Percentiles rank a stretch among this genome's conserved stretches.
These are phyloP conservation scores for Torulaspora pretoriensis DNA, from an alignment of 1,139 yeast species.

Conservation along the genomic window DNA sequence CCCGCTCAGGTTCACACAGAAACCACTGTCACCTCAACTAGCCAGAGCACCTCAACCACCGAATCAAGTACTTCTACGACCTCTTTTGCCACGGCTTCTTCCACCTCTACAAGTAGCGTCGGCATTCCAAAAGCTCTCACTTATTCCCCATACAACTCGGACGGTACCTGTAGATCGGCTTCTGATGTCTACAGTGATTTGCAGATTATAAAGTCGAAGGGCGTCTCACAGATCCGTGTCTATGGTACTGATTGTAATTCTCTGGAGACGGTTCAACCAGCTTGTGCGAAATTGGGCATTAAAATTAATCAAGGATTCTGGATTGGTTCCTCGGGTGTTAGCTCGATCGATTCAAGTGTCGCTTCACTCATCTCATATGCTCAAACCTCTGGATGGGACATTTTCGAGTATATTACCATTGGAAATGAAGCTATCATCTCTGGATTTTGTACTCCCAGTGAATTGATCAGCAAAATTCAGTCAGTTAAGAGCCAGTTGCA, in stretches of 20 bases:
- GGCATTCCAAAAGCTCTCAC: constrained; percentile 55
- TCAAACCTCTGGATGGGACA: constrained; percentile 57
- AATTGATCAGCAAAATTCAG: constrained; percentile 58
- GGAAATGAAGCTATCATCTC: constrained; percentile 83
- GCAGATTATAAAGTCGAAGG: constrained; percentile 51
- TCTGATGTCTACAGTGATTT: constrained; percentile 58
- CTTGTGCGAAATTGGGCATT: constrained; percentile 56
- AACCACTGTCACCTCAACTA: constrained; percentile 1
- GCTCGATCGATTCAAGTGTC: constrained; percentile 62
- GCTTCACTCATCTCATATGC: constrained; percentile 47
- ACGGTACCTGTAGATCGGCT: constrained; percentile 61
- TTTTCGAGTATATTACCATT: constrained; percentile 68
- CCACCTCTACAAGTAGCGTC: constrained; percentile 11
- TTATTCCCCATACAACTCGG: constrained; percentile 76
- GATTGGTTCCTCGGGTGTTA: constrained; percentile 60
- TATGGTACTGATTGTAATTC: constrained; percentile 86
- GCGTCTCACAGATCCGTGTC: constrained; percentile 62
- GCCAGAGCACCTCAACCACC: not conserved
- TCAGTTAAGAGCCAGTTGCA: constrained; percentile 55
- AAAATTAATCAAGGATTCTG: constrained; percentile 84
- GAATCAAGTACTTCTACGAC: constrained; percentile 11
- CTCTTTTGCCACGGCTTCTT: constrained; percentile 13
- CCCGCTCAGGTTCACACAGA: constrained; percentile 11
- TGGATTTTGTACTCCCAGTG: constrained; percentile 53
- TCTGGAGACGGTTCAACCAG: constrained; percentile 60